Evolutionary conservation across 805 yeast species (phyloP).

Genomic region (Teunomyces funiuensis): DNA sequence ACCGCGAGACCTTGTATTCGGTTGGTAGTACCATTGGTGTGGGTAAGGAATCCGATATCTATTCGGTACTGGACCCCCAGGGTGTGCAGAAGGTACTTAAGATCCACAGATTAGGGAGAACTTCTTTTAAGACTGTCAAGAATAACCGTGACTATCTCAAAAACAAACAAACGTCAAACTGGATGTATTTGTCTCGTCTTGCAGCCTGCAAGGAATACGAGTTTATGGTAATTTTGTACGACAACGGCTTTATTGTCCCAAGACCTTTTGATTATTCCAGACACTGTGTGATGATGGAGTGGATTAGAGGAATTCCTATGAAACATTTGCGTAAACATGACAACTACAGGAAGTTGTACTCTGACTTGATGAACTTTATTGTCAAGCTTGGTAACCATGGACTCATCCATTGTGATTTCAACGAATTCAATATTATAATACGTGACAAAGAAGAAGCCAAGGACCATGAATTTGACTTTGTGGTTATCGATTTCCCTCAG

Average conservation of each 20-base stretch:
- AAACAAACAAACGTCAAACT: conserved; percentile 70
- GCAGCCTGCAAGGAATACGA: conserved; percentile 93
- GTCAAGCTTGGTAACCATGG: conserved; percentile 85
- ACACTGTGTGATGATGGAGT: conserved; percentile 91
- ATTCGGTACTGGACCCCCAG: conserved; percentile 66
- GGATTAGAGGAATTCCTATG: conserved; percentile 89
- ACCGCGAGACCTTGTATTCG: conserved; percentile 68
- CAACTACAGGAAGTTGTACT: conserved; percentile 70
- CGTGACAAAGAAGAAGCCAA: conserved; percentile 55
- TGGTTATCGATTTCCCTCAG: conserved; percentile 97
- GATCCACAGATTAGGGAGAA: conserved; percentile 90
- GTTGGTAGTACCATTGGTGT: conserved; percentile 90
- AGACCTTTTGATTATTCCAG: conserved; percentile 85
- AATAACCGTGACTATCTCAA: conserved; percentile 89
- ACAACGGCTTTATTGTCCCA: conserved; percentile 84
- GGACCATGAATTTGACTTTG: conserved; percentile 62
- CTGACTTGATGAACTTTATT: conserved; percentile 82
- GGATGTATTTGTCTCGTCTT: conserved; percentile 89
- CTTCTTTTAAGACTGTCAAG: conserved; percentile 88
- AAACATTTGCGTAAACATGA: conserved; percentile 72
- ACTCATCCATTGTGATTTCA: conserved; percentile 94
- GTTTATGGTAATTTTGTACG: conserved; percentile 74
- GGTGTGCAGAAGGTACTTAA: conserved; percentile 74
- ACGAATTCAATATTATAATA: conserved; percentile 93
- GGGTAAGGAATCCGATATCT: conserved; percentile 96